Conservation (phyloP, 176 grass and related monocot genomes). For the Triticum urartu region DNA sequence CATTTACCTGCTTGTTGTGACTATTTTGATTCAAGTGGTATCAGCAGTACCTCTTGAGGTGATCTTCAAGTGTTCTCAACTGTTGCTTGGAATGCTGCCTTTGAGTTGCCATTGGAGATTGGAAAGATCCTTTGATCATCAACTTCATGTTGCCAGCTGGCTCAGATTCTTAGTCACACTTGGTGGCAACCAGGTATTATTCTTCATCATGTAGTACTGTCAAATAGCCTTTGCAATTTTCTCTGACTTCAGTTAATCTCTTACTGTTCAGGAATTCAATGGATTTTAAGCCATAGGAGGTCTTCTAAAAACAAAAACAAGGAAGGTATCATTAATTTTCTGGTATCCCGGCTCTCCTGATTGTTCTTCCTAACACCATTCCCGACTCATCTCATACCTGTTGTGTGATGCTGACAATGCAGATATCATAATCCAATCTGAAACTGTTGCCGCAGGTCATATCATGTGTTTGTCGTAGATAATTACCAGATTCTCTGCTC, state of each 20-base stretch:
- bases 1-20: background rate
- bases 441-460: background rate
- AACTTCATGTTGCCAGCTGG: background rate
- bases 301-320: background rate
- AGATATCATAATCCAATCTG: background rate
- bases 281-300: constrained; percentile 3
- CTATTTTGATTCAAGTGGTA: constrained; percentile 11
- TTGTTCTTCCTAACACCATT: constrained; percentile 11
- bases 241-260: background rate
- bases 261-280: constrained; percentile 24
- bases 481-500: background rate
- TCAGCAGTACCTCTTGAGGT: constrained; percentile 1
- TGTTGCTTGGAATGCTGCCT: background rate
- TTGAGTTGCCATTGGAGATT: background rate
- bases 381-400: background rate
- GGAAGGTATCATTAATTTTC: background rate
- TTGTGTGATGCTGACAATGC: background rate
- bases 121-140: background rate
- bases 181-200: constrained; percentile 36
- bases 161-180: constrained; percentile 7
- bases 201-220: constrained; percentile 13
- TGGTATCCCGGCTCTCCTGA: background rate
- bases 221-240: background rate
- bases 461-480: background rate
- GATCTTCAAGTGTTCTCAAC: background rate